A percentile compares a stretch with the other conserved stretches of the same genome.
Evolutionary conservation across 1,139 yeast species (phyloP).

Genomic region (Candida sp.): DNA sequence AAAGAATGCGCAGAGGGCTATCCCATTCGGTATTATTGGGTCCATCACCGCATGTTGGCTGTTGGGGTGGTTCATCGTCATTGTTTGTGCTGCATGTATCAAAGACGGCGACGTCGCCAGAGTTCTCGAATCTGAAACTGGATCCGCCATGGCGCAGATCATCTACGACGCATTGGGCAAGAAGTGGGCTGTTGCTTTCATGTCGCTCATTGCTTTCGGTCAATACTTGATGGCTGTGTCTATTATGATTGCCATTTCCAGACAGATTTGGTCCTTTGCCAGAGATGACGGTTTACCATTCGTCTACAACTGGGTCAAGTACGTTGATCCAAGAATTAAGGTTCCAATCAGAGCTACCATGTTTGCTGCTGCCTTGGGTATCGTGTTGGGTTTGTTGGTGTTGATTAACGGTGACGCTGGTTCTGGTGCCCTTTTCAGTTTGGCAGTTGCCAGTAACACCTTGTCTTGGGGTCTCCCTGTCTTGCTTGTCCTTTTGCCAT

Average conservation of each 20-base stretch:
- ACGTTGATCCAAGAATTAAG: constrained; percentile 52
- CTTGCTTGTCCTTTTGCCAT: constrained; percentile 34
- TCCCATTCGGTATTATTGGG: constrained; percentile 62
- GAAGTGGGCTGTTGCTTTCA: constrained; percentile 70
- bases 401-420: constrained; percentile 61
- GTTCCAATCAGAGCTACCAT: constrained; percentile 68
- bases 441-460: constrained; percentile 50
- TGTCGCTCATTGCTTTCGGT: constrained; percentile 61
- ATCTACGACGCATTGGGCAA: constrained; percentile 69
- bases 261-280: constrained; percentile 44
- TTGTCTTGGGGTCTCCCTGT: constrained; percentile 45
- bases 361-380: constrained; percentile 51
- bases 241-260: constrained; percentile 37
- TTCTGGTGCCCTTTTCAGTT: constrained; percentile 57
- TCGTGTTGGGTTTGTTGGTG: constrained; percentile 60
- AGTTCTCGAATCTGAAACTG: constrained; percentile 47
- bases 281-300: constrained; percentile 49
- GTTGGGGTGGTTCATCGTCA: constrained; percentile 61
- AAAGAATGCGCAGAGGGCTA: constrained; percentile 64
- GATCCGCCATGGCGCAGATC: constrained; percentile 69
- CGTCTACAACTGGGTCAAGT: constrained; percentile 48
- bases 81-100: constrained; percentile 61
- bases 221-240: constrained; percentile 70
- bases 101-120: constrained; percentile 49
- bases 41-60: constrained; percentile 60